Conservation (phyloP, 805 yeast genomes). For the Candida tammaniensis region DNA sequence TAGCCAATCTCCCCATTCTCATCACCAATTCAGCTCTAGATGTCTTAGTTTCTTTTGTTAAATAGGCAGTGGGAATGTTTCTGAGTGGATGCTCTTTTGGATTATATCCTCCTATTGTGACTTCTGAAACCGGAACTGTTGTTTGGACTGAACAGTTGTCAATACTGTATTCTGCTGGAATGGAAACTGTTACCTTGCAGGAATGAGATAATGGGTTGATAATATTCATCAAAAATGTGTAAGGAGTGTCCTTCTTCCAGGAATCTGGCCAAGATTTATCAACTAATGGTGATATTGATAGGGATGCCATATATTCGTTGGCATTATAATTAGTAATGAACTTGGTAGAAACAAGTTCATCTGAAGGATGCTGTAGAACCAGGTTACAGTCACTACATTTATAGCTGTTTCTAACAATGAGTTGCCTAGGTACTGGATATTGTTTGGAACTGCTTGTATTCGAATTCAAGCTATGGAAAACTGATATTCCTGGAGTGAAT, state of each 20-base stretch:
- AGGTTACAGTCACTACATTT: constrained; percentile 30
- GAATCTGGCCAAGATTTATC: constrained; percentile 3
- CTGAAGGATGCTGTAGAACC: constrained; percentile 22
- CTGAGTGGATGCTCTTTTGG: constrained; percentile 23
- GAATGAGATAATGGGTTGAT: constrained; percentile 28
- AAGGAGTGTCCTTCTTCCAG: not conserved
- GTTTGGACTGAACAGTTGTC: constrained; percentile 8
- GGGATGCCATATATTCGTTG: constrained; percentile 30
- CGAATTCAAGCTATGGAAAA: constrained; percentile 1
- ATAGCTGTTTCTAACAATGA: constrained; percentile 23
- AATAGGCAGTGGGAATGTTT: constrained; percentile 32
- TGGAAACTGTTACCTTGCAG: constrained; percentile 21
- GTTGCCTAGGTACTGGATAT: constrained; percentile 23
- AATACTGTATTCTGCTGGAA: constrained; percentile 15
- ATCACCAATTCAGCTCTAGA: constrained; percentile 31
- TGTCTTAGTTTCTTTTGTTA: constrained; percentile 26
- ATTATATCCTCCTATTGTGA: constrained; percentile 19
- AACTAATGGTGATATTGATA: constrained; percentile 18
- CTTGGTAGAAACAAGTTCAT: constrained; percentile 19
- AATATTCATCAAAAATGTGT: constrained; percentile 24
- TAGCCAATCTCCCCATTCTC: constrained; percentile 15
- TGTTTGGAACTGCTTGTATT: not conserved
- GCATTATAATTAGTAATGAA: constrained; percentile 27
- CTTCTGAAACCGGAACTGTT: constrained; percentile 25
- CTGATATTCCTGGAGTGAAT: not conserved